Evolutionary conservation across 169 alveolate genomes (phyloP).

Genomic region (Toxoplasma gondii): DNA sequence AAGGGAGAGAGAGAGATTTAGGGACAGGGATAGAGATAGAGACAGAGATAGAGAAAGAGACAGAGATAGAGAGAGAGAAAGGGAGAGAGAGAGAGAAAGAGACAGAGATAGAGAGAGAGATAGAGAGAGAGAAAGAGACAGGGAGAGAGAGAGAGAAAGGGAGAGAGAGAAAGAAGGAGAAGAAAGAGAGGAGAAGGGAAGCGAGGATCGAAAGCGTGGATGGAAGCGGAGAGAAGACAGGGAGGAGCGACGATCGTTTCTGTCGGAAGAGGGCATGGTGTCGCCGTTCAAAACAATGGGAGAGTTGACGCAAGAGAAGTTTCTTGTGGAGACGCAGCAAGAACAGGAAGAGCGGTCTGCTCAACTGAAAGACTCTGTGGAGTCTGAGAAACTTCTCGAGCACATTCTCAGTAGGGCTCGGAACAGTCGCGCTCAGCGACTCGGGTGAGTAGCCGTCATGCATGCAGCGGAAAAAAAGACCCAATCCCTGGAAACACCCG

Average conservation of each 20-base stretch:
- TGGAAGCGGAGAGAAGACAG: not conserved
- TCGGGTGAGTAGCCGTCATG: not conserved
- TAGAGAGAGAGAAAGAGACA: not conserved
- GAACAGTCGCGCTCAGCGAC: not conserved
- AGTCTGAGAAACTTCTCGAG: not conserved
- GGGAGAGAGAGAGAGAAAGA: not conserved
- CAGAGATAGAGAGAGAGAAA: not conserved
- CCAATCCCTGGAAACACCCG: too few relatives aligned
- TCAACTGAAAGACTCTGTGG: not conserved
- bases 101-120: too few relatives aligned
- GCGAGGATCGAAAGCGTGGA: not conserved
- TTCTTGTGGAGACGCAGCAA: not conserved
- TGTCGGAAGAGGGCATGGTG: not conserved
- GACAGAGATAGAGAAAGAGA: not conserved
- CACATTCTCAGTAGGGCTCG: not conserved
- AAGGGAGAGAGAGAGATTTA: too few relatives aligned
- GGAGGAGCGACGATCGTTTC: too few relatives aligned
- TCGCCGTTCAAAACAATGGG: not conserved
- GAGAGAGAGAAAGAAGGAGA: not conserved
- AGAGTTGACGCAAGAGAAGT: slow-evolving; percentile 6
- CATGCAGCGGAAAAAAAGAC: not conserved
- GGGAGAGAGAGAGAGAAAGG: not conserved
- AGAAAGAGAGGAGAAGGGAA: not conserved
- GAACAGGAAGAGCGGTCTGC: not conserved
- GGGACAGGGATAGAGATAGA: not conserved